These are phyloP conservation scores for Cercospora zeina DNA, from an alignment of 2,329 filamentous ascomycete genomes.

Conservation along the genomic window DNA sequence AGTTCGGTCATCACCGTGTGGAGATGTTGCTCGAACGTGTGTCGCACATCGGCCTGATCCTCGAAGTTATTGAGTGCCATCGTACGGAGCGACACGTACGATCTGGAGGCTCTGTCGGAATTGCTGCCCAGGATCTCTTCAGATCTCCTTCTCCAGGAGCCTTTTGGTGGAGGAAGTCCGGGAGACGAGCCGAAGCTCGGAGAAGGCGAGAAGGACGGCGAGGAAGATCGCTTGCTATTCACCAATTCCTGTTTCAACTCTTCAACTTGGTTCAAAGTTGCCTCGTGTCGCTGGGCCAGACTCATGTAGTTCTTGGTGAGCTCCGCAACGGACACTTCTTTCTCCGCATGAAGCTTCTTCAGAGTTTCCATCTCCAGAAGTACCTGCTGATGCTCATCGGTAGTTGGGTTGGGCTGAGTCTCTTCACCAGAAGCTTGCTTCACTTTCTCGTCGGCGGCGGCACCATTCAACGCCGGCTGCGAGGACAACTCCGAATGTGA, in stretches of 20 bases:
- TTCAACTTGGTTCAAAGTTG: slow-evolving; percentile 81
- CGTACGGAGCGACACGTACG: slow-evolving; percentile 84
- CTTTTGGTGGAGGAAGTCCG: slow-evolving; percentile 51
- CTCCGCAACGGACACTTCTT: slow-evolving; percentile 71
- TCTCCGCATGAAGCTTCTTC: slow-evolving; percentile 69
- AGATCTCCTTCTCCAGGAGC: slow-evolving; percentile 54
- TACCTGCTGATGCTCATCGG: slow-evolving; percentile 61
- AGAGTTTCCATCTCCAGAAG: slow-evolving; percentile 67
- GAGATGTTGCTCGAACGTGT: slow-evolving; percentile 88
- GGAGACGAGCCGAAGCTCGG: slow-evolving; percentile 25
- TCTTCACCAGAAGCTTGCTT: slow-evolving; percentile 22
- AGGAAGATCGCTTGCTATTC: slow-evolving; percentile 54
- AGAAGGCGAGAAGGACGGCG: slow-evolving; percentile 31
- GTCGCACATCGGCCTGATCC: slow-evolving; percentile 75
- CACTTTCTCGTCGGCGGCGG: slow-evolving; percentile 38
- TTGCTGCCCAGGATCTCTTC: slow-evolving; percentile 35
- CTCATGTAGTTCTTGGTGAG: slow-evolving; percentile 78
- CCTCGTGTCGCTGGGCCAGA: slow-evolving; percentile 77
- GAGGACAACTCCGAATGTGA: slow-evolving; percentile 93
- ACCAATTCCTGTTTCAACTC: slow-evolving; percentile 85
- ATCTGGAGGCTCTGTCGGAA: slow-evolving; percentile 87
- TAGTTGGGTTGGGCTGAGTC: slow-evolving; percentile 15
- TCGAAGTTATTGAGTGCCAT: slow-evolving; percentile 87
- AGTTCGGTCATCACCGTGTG: slow-evolving; percentile 92
- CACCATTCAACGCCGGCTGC: slow-evolving; percentile 67